phyloP scores from a whole-genome alignment of 768 basidiomycete genomes.

The Pleurotus pulmonarius region DNA sequence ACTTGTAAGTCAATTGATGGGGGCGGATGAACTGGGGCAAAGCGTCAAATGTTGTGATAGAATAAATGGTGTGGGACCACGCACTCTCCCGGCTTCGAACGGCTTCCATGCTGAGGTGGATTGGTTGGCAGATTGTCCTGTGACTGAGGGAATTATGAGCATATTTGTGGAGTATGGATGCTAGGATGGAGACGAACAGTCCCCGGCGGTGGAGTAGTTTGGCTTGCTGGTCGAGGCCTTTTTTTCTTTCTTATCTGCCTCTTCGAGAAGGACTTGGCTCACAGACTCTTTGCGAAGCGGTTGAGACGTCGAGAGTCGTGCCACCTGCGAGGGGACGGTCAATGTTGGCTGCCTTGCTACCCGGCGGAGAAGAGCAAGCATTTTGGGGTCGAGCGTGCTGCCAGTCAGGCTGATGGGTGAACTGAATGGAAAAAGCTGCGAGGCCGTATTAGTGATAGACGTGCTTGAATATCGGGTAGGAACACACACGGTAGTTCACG shows the following conservation, averaged over 20 bases:
- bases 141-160: conserved; percentile 1
- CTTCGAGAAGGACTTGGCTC: conserved; percentile 2
- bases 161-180: background rate
- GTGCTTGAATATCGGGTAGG: background rate
- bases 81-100: conserved; percentile 6
- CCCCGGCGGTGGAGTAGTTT: background rate
- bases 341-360: background rate
- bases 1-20: conserved; percentile 35
- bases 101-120: conserved; percentile 7
- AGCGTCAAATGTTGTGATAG: background rate
- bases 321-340: background rate
- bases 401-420: background rate
- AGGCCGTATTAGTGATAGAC: background rate
- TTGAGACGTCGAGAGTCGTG: background rate
- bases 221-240: background rate
- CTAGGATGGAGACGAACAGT: conserved; percentile 5
- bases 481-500: background rate
- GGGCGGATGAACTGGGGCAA: conserved; percentile 43
- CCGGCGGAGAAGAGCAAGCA: background rate
- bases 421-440: background rate
- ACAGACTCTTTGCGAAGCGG: background rate
- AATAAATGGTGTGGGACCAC: background rate
- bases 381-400: conserved; percentile 4
- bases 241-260: conserved; percentile 5
- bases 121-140: conserved; percentile 3